Evolutionary conservation across 371 early-diverging fungal genomes (phyloP).

Genomic region (Mortierella sp.): DNA sequence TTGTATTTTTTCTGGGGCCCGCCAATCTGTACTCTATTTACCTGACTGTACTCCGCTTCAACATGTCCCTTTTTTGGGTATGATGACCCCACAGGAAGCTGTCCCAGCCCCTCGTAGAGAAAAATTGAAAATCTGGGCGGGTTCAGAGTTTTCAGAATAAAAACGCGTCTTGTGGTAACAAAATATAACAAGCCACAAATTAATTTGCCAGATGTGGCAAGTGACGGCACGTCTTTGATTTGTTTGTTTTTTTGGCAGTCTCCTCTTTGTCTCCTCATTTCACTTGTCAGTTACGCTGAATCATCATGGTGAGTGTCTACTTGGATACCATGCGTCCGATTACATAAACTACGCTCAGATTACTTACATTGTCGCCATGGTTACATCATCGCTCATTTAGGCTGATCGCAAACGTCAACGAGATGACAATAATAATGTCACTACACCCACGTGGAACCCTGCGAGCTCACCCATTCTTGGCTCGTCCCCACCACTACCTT

Average conservation of each 20-base stretch:
- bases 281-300: background rate
- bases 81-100: too few relatives aligned
- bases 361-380: background rate
- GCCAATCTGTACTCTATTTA: too few relatives aligned
- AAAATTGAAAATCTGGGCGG: too few relatives aligned
- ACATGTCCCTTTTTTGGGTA: too few relatives aligned
- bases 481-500: constrained; percentile 46
- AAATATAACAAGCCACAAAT: constrained; percentile 11
- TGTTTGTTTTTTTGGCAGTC: constrained; percentile 10
- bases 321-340: background rate
- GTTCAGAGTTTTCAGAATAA: background rate
- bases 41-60: too few relatives aligned
- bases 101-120: too few relatives aligned
- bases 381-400: constrained; percentile 10
- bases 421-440: constrained; percentile 49
- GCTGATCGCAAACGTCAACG: constrained; percentile 58
- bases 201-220: constrained; percentile 10
- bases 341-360: background rate
- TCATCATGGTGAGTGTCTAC: constrained; percentile 20
- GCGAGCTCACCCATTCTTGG: constrained; percentile 45
- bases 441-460: constrained; percentile 39
- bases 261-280: constrained; percentile 8
- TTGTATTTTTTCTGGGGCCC: too few relatives aligned
- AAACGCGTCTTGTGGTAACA: constrained; percentile 11
- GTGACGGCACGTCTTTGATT: background rate